Percentiles rank a stretch among this genome's conserved stretches.
phyloP scores from a whole-genome alignment of 305 asterid species.

The Coffea humblotiana region DNA sequence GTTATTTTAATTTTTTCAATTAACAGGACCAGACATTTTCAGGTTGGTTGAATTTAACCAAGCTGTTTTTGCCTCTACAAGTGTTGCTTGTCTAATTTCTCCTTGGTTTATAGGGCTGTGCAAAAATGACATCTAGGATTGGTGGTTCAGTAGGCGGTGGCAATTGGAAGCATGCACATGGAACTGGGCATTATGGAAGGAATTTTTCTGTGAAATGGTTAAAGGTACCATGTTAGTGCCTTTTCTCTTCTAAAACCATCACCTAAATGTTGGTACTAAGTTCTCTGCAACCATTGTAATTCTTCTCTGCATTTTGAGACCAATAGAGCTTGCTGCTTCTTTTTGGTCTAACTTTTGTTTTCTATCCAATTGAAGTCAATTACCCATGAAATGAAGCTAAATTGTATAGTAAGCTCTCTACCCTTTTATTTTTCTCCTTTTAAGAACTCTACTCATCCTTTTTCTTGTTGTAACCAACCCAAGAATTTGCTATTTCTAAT shows the following conservation, averaged over 20 bases:
- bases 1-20: constrained; percentile 90
- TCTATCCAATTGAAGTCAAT: background rate
- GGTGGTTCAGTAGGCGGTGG: constrained; percentile 89
- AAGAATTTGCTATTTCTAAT: background rate
- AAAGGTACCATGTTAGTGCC: constrained; percentile 51
- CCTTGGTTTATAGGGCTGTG: constrained; percentile 69
- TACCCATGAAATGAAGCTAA: background rate
- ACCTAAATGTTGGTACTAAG: background rate
- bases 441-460: background rate
- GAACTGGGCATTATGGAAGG: constrained; percentile 96
- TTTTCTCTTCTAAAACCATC: background rate
- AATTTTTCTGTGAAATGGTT: constrained; percentile 92
- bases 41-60: constrained; percentile 42
- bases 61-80: constrained; percentile 2
- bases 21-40: constrained; percentile 93
- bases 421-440: background rate
- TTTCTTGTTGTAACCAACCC: background rate
- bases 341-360: background rate
- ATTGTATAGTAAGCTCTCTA: background rate
- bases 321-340: background rate
- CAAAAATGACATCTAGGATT: constrained; percentile 85
- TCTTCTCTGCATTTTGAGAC: background rate
- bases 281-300: background rate
- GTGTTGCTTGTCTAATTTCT: constrained; percentile 19
- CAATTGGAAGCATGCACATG: constrained; percentile 96